Evolutionary conservation across 108 stramenopile genomes (phyloP), one percentile per base, ranked within the genome.

Genomic region (Skeletonema potamos): DNA sequence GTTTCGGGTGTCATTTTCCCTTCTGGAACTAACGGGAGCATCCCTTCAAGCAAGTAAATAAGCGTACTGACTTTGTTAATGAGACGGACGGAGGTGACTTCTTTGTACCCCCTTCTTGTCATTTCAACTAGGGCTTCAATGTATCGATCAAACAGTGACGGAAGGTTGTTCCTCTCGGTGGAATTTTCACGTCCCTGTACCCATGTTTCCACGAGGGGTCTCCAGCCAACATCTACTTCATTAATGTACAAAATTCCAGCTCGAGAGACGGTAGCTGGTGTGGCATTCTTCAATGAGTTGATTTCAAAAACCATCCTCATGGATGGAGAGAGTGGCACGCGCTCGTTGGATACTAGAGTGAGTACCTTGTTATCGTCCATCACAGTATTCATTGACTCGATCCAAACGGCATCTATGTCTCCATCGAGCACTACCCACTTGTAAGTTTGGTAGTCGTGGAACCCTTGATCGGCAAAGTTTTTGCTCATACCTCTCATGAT

Each of bases 271-370:
- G 95, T 96, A 27, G 95, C 95, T 24, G 95, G 95, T 7, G 95
- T 94, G 11, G 95, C 95, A 57, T 96, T 95, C 65, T 88, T 91
- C 15, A 96, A 61, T 26, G 92, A 94, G 73, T 95, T 92, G 66
- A 95, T 95, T 72, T 96, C 95, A 68, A 96, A 96, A 6, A 96
- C 90, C 95, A 96, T 94, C 54, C 93, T 87, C 95, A 96, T 96
- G 7, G 92, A 71, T 20, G 89, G 88, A 28, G 82, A 85, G 54
- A 96, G 82, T 9, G 92, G 92, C n/a, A 96, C 87, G 46, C 94
- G 92, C 65, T 96, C 95, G 58, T 95, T 95, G 27, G 91, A 92
- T 54, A 96, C 93, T 10, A 96, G 70, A n/a, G 93, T 95, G 24
- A 96, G 85, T 30, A 88, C 87, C 76, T 96, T 96, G 85, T 96